These are phyloP conservation scores for Candida sanyiensis DNA, from an alignment of 805 yeast genomes.

Conservation along the genomic window DNA sequence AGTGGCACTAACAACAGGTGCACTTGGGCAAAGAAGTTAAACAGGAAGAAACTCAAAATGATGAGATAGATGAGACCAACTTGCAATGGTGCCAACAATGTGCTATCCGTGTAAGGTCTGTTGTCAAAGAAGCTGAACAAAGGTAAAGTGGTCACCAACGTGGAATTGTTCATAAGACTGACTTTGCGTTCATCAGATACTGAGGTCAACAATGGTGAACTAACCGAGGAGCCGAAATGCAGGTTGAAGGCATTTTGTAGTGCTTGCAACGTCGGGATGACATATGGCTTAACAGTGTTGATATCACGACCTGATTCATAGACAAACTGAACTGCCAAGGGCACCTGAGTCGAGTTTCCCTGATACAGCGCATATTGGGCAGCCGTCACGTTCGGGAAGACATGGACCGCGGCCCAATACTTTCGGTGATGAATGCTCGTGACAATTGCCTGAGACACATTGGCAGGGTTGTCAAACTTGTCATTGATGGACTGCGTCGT, in stretches of 20 bases:
- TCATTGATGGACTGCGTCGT: constrained; percentile 23
- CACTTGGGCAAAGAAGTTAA: constrained; percentile 49
- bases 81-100: constrained; percentile 60
- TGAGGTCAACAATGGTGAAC: constrained; percentile 28
- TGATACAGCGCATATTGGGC: constrained; percentile 15
- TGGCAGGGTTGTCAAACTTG: constrained; percentile 16
- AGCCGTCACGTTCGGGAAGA: constrained; percentile 42
- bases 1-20: constrained; percentile 45
- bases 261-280: constrained; percentile 37
- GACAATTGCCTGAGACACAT: constrained; percentile 33
- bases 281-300: constrained; percentile 38
- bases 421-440: constrained; percentile 45
- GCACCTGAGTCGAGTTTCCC: constrained; percentile 23
- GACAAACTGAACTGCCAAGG: constrained; percentile 36
- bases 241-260: constrained; percentile 31
- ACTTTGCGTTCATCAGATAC: constrained; percentile 24
- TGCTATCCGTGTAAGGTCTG: constrained; percentile 45
- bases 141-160: constrained; percentile 32
- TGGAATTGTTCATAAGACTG: constrained; percentile 19
- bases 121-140: constrained; percentile 36
- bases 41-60: constrained; percentile 67
- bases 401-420: constrained; percentile 60
- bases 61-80: constrained; percentile 71
- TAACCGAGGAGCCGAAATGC: constrained; percentile 14
- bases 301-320: constrained; percentile 67